Percentiles rank a stretch among this genome's conserved stretches.
Evolutionary conservation across 208 protist genomes (phyloP).

Genomic region (Strigomonas galati): DNA sequence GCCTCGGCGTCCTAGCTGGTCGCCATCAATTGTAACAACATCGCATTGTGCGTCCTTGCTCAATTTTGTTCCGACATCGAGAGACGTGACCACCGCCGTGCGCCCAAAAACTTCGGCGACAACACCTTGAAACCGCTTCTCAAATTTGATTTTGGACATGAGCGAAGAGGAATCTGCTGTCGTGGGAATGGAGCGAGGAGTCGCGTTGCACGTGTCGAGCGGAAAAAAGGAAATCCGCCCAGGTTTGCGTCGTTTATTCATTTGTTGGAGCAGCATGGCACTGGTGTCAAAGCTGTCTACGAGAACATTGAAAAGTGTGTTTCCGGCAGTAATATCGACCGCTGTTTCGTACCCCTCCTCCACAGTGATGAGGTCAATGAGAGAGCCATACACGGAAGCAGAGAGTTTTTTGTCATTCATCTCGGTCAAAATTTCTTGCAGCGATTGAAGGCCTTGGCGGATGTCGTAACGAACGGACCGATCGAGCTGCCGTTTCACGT

Average conservation of each 20-base stretch:
- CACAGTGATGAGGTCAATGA: conserved; percentile 95
- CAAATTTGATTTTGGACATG: conserved; percentile 71
- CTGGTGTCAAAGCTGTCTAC: conserved; percentile 96
- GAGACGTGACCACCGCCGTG: conserved; percentile 80
- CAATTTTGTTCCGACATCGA: conserved; percentile 80
- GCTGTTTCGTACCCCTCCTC: conserved; percentile 87
- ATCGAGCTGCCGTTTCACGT: conserved; percentile 57
- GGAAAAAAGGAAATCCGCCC: conserved; percentile 98
- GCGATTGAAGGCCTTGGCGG: conserved; percentile 75
- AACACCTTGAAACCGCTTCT: conserved; percentile 73
- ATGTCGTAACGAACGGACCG: conserved; percentile 74
- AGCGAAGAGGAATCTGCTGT: conserved; percentile 71
- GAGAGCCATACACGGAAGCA: conserved; percentile 90
- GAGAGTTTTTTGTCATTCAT: conserved; percentile 41
- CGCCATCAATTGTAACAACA: conserved; percentile 94
- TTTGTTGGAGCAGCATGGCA: conserved; percentile 82
- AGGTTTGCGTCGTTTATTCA: conserved; percentile 85
- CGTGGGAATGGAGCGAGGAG: conserved; percentile 32
- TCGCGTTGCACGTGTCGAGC: conserved; percentile 89
- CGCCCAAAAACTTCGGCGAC: conserved; percentile 94
- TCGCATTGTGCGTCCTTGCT: conserved; percentile 80
- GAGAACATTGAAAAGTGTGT: conserved; percentile 97
- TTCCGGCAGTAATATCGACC: conserved; percentile 94
- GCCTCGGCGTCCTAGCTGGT: conserved; percentile 86
- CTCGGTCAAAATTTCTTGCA: conserved; percentile 76